Evolutionary conservation across 2,329 filamentous ascomycete genomes (phyloP), one percentile per base, ranked within the genome.

Genomic region (Aspergillus pseudonomiae): DNA sequence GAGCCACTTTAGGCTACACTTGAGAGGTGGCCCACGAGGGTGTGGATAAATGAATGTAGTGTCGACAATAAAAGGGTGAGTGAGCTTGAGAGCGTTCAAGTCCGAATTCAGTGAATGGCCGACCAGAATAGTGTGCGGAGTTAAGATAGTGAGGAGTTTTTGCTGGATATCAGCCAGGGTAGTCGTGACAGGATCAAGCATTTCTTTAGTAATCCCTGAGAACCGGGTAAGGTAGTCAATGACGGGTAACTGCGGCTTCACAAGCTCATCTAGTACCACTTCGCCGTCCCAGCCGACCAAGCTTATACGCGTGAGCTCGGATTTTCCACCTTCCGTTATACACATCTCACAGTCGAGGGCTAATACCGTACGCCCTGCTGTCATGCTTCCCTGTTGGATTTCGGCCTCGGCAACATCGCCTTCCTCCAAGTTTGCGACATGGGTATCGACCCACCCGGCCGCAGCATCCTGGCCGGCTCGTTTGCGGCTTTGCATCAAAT

Each of bases 341-440:
- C 94, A 97, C 95, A 99, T 99, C 79, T 99, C 95, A 79, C 95
- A 99, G 76, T 99, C 95, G 60, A 99, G 83, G 1, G 93, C 90
- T 56, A 96, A 82, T 12, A 97, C 82, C 43, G 90, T 86, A 66
- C 93, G 88, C 41, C 94, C 95, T 34, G 88, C 92, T 0, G 93
- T 96, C 63, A 97, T 81, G 76, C 93, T 94, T 61, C 93, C 94
- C 69, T 89, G 81, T 77, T 96, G 84, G 63, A 96, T 88, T 60
- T 93, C 87, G 6, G 79, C 77, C 57, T 93, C 90, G 2, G 90
- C 87, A 7, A 90, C 84, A 56, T 86, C 78, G 3, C 89, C 92
- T 36, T 92, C 90, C 54, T 89, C 86, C 9, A 93, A 79, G 48
- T 78, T 83, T 46, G 86, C 80, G 30, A 97, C 88, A 21, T 84